These are phyloP conservation scores for Camellia japonica DNA, from an alignment of 148 eudicot species.

Conservation along the genomic window DNA sequence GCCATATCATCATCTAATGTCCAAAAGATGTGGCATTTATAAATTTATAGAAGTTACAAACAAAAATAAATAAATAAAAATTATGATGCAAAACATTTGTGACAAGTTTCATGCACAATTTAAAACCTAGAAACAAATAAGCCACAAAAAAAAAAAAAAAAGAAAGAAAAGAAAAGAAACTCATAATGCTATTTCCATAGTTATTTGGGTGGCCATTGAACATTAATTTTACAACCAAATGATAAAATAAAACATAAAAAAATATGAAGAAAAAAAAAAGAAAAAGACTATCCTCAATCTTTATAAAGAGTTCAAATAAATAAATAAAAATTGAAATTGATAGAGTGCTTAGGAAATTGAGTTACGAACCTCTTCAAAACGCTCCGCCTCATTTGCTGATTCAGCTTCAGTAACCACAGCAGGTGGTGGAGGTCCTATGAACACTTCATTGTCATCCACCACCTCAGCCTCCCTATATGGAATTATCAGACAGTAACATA, in stretches of 20 bases:
- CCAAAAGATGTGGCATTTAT: background rate
- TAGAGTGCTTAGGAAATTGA: background rate
- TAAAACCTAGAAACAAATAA: background rate
- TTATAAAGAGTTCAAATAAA: background rate
- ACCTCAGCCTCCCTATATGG: conserved; percentile 67
- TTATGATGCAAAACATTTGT: background rate
- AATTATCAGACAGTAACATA: background rate
- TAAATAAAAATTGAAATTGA: background rate
- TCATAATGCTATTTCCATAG: background rate
- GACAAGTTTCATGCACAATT: background rate
- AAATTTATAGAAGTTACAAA: background rate
- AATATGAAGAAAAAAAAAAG: background rate
- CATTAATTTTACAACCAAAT: background rate
- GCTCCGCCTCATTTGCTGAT: conserved; percentile 93
- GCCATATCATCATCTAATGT: background rate
- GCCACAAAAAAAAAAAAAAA: no score
- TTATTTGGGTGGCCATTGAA: background rate
- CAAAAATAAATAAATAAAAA: background rate
- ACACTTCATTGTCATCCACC: conserved; percentile 52
- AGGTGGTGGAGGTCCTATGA: conserved; percentile 96
- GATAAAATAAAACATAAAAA: background rate
- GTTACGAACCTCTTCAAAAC: conserved; percentile 81
- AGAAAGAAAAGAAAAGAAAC: background rate
- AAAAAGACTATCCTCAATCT: background rate
- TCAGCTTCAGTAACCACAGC: conserved; percentile 83